Percentiles rank a stretch among this genome's conserved stretches.
Conservation (phyloP, 306 rosid species). For the Malus sieversii region DNA sequence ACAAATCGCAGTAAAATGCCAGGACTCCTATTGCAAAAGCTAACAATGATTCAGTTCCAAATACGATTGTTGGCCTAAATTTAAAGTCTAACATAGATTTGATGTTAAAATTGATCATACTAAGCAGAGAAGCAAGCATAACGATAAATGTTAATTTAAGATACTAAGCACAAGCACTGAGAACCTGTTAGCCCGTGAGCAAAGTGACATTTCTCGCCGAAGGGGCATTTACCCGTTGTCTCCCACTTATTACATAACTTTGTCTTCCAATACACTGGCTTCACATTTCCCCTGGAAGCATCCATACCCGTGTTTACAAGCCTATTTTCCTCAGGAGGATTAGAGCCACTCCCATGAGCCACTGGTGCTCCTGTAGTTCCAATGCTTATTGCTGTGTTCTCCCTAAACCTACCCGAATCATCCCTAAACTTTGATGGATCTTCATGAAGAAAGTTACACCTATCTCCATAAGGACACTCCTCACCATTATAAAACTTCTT, state of each 20-base stretch:
- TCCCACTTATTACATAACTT: constrained; percentile 76
- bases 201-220: constrained; percentile 75
- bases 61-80: background rate
- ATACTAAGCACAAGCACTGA: constrained; percentile 4
- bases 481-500: constrained; percentile 87
- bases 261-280: constrained; percentile 67
- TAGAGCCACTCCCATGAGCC: constrained; percentile 29
- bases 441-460: constrained; percentile 88
- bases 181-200: constrained; percentile 85
- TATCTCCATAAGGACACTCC: constrained; percentile 87
- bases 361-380: constrained; percentile 52
- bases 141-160: constrained; percentile 1
- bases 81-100: background rate
- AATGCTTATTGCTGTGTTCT: constrained; percentile 65
- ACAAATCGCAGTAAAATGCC: background rate
- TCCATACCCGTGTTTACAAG: constrained; percentile 25
- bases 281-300: constrained; percentile 23
- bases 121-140: background rate
- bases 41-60: background rate
- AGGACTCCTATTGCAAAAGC: background rate
- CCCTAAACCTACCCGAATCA: constrained; percentile 58
- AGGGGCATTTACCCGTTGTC: constrained; percentile 65
- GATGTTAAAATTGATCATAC: background rate
- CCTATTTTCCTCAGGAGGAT: constrained; percentile 37
- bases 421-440: constrained; percentile 77